Percentiles rank a stretch among this genome's conserved stretches.
Evolutionary conservation across 306 rosid species (phyloP).

Genomic region (Nissolia schottii): DNA sequence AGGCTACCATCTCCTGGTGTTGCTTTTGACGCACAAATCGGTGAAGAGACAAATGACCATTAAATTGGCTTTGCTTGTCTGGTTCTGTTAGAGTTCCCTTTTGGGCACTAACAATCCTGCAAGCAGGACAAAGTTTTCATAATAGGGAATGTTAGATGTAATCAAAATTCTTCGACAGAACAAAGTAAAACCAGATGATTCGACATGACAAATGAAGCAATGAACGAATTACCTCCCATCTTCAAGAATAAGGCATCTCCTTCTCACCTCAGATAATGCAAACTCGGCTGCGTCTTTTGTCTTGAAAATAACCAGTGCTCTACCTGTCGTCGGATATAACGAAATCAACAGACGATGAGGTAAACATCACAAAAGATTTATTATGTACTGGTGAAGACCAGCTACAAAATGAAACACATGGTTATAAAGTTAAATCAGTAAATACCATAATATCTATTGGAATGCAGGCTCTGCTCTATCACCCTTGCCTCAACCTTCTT

Average conservation of each 20-base stretch:
- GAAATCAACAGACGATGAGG: conserved; percentile 13
- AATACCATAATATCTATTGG: conserved; percentile 41
- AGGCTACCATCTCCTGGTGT: conserved; percentile 38
- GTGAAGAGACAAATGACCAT: conserved; percentile 35
- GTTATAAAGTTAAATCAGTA: neutral
- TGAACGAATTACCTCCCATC: conserved; percentile 51
- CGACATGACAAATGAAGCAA: neutral
- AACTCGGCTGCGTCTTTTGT: conserved; percentile 40
- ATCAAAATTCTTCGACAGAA: neutral
- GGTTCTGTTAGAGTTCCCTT: conserved; percentile 30
- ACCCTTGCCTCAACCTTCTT: conserved; percentile 49
- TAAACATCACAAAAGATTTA: neutral
- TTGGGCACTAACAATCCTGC: conserved; percentile 34
- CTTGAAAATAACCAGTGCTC: conserved; percentile 63
- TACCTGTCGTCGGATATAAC: conserved; percentile 37
- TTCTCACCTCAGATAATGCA: conserved; percentile 33
- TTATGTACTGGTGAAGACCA: neutral
- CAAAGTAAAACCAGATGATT: neutral
- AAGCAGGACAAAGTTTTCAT: neutral
- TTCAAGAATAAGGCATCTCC: conserved; percentile 46
- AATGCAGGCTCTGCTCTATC: conserved; percentile 30
- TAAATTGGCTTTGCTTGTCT: conserved; percentile 22
- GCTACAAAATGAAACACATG: neutral
- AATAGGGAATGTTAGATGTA: neutral
- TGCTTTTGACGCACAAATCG: conserved; percentile 4